These are phyloP conservation scores for Yarrowia divulgata DNA, from an alignment of 805 yeast genomes.

Conservation along the genomic window DNA sequence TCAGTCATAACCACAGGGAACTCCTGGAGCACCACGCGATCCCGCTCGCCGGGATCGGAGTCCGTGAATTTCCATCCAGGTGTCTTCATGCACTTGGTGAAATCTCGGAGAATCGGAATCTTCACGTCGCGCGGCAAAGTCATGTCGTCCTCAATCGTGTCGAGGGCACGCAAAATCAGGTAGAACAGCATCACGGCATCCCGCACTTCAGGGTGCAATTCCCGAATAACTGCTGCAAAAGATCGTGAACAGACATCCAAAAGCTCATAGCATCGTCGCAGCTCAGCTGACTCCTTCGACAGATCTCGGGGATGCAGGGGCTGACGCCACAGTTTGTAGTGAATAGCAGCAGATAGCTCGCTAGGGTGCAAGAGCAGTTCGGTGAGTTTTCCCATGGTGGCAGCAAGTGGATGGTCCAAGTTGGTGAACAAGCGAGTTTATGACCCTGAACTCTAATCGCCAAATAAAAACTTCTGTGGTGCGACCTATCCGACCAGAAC, in stretches of 20 bases:
- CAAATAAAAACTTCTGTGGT: background rate
- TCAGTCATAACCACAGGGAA: slow-evolving; percentile 74
- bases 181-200: slow-evolving; percentile 82
- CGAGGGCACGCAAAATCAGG: slow-evolving; percentile 85
- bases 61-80: slow-evolving; percentile 85
- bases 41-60: slow-evolving; percentile 74
- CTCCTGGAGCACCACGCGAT: slow-evolving; percentile 79
- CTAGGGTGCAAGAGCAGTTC: slow-evolving; percentile 72
- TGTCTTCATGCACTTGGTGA: slow-evolving; percentile 66
- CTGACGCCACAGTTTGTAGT: slow-evolving; percentile 62
- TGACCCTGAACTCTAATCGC: slow-evolving; percentile 19
- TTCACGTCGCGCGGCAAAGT: slow-evolving; percentile 74
- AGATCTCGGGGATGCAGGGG: slow-evolving; percentile 60
- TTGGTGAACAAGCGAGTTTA: slow-evolving; percentile 2
- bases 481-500: too few relatives aligned
- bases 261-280: slow-evolving; percentile 71
- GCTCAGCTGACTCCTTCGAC: slow-evolving; percentile 47
- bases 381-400: slow-evolving; percentile 63
- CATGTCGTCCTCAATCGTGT: slow-evolving; percentile 97
- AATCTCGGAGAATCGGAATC: slow-evolving; percentile 73
- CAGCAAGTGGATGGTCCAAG: background rate
- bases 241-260: slow-evolving; percentile 81
- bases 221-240: slow-evolving; percentile 91
- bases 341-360: slow-evolving; percentile 73
- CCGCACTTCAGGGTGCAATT: slow-evolving; percentile 87